A percentile compares a stretch with the other conserved stretches of the same genome.
Evolutionary conservation across 371 early-diverging fungal species (phyloP).

Genomic region (Phascolomyces articulosus): DNA sequence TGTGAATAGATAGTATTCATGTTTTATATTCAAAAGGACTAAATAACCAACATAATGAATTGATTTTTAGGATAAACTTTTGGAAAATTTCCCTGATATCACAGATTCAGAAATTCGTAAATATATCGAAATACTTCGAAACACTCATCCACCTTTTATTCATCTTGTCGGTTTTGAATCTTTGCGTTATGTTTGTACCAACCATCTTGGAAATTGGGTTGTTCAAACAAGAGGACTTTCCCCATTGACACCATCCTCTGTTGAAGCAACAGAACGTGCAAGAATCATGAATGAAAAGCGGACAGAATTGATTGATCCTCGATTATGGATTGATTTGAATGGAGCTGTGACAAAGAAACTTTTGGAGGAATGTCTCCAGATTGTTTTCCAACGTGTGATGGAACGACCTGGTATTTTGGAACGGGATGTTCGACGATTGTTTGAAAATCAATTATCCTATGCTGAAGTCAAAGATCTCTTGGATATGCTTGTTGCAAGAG

Average conservation of each 20-base stretch:
- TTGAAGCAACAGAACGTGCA: background rate
- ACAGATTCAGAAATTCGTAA: conserved; percentile 16
- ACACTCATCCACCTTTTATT: conserved; percentile 17
- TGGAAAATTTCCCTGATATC: background rate
- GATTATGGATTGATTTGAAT: conserved; percentile 33
- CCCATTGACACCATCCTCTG: background rate
- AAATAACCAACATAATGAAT: background rate
- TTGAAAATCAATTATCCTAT: conserved; percentile 9
- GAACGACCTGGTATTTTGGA: conserved; percentile 34
- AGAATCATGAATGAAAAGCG: background rate
- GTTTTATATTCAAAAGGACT: background rate
- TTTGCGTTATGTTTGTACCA: conserved; percentile 24
- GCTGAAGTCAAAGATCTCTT: conserved; percentile 29
- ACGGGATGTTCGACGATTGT: conserved; percentile 17
- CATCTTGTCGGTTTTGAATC: conserved; percentile 25
- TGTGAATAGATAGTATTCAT: too few species aligned
- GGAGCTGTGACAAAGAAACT: conserved; percentile 23
- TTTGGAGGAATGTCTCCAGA: conserved; percentile 19
- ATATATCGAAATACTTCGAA: conserved; percentile 14
- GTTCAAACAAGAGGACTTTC: background rate
- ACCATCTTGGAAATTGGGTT: conserved; percentile 18
- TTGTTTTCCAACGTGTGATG: conserved; percentile 24
- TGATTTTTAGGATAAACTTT: background rate
- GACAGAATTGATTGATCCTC: conserved; percentile 21
- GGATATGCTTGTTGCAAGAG: conserved; percentile 16